Base-by-base conservation (phyloP, 768 basidiomycete species). In the Cystobasidium tubakii region DNA sequence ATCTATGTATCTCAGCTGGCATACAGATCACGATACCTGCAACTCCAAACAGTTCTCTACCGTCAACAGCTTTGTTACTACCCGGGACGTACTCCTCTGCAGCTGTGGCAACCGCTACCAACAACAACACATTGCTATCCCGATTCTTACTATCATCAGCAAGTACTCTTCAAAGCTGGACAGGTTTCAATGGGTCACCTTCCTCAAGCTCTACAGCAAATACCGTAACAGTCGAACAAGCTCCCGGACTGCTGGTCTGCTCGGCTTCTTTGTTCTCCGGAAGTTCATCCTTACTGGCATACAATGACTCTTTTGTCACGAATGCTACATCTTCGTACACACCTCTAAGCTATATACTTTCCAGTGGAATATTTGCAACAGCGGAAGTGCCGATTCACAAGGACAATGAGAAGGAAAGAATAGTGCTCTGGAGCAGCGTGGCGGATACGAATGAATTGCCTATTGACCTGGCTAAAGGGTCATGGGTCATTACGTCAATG, bases 381-480 rank as follows among this genome's bases (percentile, higher is more conserved):
- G 69, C 29, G 15, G 29, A 55, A n/a, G 29, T 71, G 25, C 69
- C 69, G 21, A 36, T 23, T 13, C 21, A 7, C 3, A 27, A 13
- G 21, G 27, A 27, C 17, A 36, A 27, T 34, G 54, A 53, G 33
- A 57, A n/a, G 25, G 50, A 55, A 21, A 27, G 69, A 42, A 36
- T 71, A 13, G 55, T 60, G n/a, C 31, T 71, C 33, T 71, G 69
- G 69, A 7, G 4, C 7, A 55, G 69, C n/a, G 44, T 36, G 27
- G 69, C 69, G 36, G 69, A 71, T 60, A 46, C 44, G 33, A 71
- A 42, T 36, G 36, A 71, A 31, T 55, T 71, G n/a, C 69, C 69
- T 1, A 7, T 71, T 2, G 15, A 29, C 13, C 27, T 71, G 15
- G 34, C 23, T 7, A 60, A 44, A 34, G 69, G 69, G 10, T 12